Conservation (phyloP, 2,329 filamentous ascomycete genomes). For the Fusarium lyarnte region DNA sequence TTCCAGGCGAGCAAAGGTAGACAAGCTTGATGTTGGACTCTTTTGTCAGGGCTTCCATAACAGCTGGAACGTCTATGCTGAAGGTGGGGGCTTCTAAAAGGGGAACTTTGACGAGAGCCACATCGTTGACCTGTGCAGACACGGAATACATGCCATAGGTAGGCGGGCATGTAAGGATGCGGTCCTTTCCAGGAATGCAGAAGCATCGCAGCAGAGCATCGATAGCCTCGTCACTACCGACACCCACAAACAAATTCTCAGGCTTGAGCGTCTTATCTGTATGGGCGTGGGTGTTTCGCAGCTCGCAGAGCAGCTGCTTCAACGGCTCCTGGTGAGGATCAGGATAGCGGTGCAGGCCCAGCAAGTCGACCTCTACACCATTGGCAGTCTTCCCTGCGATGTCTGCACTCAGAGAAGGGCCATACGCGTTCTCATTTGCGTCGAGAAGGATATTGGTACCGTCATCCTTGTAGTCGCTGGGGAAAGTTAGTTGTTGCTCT, state of each 20-base stretch:
- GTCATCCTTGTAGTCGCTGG: constrained; percentile 97
- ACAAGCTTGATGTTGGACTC: constrained; percentile 79
- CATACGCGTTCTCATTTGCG: constrained; percentile 97
- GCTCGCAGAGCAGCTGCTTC: constrained; percentile 85
- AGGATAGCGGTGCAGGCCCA: constrained; percentile 91
- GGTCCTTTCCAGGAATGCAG: constrained; percentile 86
- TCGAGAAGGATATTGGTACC: constrained; percentile 95
- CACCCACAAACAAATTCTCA: constrained; percentile 90
- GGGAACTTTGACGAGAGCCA: constrained; percentile 86
- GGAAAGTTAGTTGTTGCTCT: constrained; percentile 32
- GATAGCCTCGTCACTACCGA: constrained; percentile 96
- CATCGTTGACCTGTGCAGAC: constrained; percentile 92
- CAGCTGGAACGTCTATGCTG: constrained; percentile 74
- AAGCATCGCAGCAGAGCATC: constrained; percentile 94
- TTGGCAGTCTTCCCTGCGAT: constrained; percentile 50
- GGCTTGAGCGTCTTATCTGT: constrained; percentile 77
- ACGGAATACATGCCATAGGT: constrained; percentile 99
- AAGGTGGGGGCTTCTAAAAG: constrained; percentile 78
- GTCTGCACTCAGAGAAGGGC: constrained; percentile 73
- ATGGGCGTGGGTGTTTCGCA: constrained; percentile 88
- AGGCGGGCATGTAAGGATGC: constrained; percentile 92
- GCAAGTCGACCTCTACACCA: constrained; percentile 70
- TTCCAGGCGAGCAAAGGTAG: constrained; percentile 94
- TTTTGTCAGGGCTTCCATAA: constrained; percentile 70
- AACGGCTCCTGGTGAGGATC: constrained; percentile 92